A percentile compares a stretch with the other conserved stretches of the same genome.
phyloP scores from a whole-genome alignment of 192 early-diverging fungal species.

The Backusella tuberculispora region DNA sequence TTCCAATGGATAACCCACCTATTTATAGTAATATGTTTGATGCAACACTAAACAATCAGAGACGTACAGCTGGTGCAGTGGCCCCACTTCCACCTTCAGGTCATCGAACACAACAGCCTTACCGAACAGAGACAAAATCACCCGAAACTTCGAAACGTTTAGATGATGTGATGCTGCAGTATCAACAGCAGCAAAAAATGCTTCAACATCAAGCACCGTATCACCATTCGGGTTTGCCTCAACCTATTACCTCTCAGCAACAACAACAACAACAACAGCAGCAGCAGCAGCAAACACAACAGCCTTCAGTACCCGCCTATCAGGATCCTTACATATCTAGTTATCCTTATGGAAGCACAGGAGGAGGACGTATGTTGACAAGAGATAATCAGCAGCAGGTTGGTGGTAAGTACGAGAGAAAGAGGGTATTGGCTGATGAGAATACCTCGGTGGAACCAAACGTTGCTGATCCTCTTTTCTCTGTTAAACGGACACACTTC shows the following conservation, averaged over 20 bases:
- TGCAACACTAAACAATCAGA: background rate
- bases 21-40: slow-evolving; percentile 15
- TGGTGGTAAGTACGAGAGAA: slow-evolving; percentile 14
- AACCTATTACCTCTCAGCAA: slow-evolving; percentile 9
- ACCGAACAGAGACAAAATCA: slow-evolving; percentile 36
- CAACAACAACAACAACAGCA: slow-evolving; percentile 29
- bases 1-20: background rate
- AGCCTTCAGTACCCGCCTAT: background rate
- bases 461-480: slow-evolving; percentile 27
- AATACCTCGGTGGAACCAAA: slow-evolving; percentile 12
- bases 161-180: slow-evolving; percentile 44
- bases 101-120: slow-evolving; percentile 20
- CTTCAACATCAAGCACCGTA: slow-evolving; percentile 30
- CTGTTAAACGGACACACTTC: slow-evolving; percentile 23
- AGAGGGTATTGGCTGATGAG: slow-evolving; percentile 19
- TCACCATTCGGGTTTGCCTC: background rate
- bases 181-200: slow-evolving; percentile 43
- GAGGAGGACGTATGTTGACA: slow-evolving; percentile 25
- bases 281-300: background rate
- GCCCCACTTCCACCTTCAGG: slow-evolving; percentile 27
- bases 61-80: slow-evolving; percentile 13
- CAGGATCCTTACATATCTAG: slow-evolving; percentile 21
- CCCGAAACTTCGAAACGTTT: slow-evolving; percentile 41
- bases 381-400: slow-evolving; percentile 22
- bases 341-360: slow-evolving; percentile 24